Conservation (phyloP, 202 grass and related monocot genomes). For the Panicum virgatum region DNA sequence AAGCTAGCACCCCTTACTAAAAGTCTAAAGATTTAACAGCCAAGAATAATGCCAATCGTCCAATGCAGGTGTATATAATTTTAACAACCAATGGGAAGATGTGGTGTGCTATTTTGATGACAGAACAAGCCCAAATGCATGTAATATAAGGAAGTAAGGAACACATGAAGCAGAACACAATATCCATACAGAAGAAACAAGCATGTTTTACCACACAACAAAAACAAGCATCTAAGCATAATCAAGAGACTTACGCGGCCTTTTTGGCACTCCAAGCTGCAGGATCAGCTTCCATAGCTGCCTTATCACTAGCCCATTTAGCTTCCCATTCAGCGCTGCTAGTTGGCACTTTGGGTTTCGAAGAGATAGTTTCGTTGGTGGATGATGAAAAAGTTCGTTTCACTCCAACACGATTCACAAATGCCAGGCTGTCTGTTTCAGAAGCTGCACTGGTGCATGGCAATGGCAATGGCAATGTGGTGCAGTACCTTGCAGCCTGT, state of each 20-base stretch:
- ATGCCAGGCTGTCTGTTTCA: background rate
- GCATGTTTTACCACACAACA: background rate
- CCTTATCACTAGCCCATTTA: background rate
- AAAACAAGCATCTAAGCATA: background rate
- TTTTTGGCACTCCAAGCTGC: background rate
- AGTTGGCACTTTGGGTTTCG: background rate
- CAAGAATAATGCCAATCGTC: background rate
- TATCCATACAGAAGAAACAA: background rate
- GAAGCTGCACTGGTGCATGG: background rate
- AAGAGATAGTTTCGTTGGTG: background rate
- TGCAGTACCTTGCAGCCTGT: background rate
- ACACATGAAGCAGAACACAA: background rate
- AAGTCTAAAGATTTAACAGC: background rate
- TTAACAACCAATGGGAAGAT: background rate
- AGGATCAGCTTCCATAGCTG: background rate
- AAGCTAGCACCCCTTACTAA: background rate
- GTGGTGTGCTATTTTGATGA: background rate
- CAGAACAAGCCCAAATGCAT: background rate
- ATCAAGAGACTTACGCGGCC: background rate
- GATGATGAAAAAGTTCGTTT: background rate
- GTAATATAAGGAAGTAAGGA: background rate
- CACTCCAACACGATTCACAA: background rate
- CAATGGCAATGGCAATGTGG: background rate
- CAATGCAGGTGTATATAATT: background rate
- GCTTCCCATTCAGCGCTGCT: background rate